Base-by-base conservation (phyloP, 208 protist species). In the Porcisia hertigi region DNA sequence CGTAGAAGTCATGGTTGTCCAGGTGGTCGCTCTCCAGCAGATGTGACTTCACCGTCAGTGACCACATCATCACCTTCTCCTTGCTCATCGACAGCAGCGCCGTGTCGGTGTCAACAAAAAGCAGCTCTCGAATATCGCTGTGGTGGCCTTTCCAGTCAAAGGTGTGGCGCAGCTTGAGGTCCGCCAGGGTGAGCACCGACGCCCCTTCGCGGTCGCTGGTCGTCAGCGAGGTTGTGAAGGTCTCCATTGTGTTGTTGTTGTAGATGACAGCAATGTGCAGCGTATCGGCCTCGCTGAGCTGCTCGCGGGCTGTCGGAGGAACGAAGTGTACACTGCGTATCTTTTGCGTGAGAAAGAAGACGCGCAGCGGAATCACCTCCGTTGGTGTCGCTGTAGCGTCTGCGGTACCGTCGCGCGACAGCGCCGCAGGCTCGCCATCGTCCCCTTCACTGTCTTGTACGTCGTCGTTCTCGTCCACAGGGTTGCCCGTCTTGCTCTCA, bases 181-280 rank as follows among this genome's bases (percentile, higher is more conserved):
- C 91, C 20, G 80, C 84, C 47, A 97, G 89, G 5, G 87, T 91
- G 76, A 76, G 86, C 71, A 81, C 88, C 25, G 88, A 76, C 8
- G 81, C 82, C 12, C 88, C 91, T n/a, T 90, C 84, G 43, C 90
- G 69, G 5, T 92, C 84, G 47, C 75, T 89, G 49, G 71, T 80
- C 55, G 90, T 94, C 58, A 94, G 82, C 43, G 77, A 67, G 8
- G 91, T 94, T 4, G 87, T 93, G 81, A 85, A 97, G 4, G 88
- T 92, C 49, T 87, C 85, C 30, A 94, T 88, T 3, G 76, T 89
- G 80, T 97, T 96, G 84, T 92, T 93, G 82, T 89, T 91, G 81
- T 91, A 96, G 9, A 85, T 93, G 34, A 97, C 90, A 41, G 88
- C 87, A 69, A 96, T 89, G 75, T 97, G 93, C n/a, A 97, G 80